A percentile compares a stretch with the other conserved stretches of the same genome.
Evolutionary conservation across 768 basidiomycete species (phyloP).

Genomic region (Collybia nuda): DNA sequence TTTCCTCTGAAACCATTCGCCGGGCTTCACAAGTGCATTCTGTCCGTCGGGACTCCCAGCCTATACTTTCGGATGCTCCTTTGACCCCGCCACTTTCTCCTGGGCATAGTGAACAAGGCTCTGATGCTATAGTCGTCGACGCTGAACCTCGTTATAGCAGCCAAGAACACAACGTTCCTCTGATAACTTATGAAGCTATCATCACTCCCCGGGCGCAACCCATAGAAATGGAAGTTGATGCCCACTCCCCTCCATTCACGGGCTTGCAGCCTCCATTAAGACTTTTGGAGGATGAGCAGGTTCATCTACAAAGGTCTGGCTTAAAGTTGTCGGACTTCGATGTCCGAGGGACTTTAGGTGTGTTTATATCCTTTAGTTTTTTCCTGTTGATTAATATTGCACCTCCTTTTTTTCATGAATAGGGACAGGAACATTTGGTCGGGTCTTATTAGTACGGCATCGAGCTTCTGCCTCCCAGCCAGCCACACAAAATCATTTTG

Average conservation of each 20-base stretch:
- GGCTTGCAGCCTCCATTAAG: conserved; percentile 45
- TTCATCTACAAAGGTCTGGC: conserved; percentile 59
- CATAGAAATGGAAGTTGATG: conserved; percentile 26
- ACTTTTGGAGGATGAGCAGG: conserved; percentile 68
- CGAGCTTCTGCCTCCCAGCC: conserved; percentile 45
- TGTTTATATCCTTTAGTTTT: conserved; percentile 15
- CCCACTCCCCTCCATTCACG: conserved; percentile 8
- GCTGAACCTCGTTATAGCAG: conserved; percentile 34
- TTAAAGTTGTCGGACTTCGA: conserved; percentile 78
- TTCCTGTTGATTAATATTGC: conserved; percentile 2
- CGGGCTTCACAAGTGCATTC: conserved; percentile 19
- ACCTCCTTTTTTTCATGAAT: conserved; percentile 6
- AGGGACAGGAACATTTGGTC: conserved; percentile 97
- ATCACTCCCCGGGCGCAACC: conserved; percentile 15
- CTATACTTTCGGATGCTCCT: conserved; percentile 53
- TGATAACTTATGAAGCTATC: background rate
- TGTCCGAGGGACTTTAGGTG: conserved; percentile 76
- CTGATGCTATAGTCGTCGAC: conserved; percentile 36
- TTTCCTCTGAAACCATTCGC: conserved; percentile 22
- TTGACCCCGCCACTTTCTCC: conserved; percentile 75
- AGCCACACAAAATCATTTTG: conserved; percentile 65
- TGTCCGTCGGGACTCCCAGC: conserved; percentile 32
- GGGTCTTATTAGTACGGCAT: conserved; percentile 87
- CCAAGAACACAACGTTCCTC: conserved; percentile 15
- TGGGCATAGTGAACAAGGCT: conserved; percentile 40